phyloP scores from a whole-genome alignment of 208 protist species.

The Leishmania amazonensis region DNA sequence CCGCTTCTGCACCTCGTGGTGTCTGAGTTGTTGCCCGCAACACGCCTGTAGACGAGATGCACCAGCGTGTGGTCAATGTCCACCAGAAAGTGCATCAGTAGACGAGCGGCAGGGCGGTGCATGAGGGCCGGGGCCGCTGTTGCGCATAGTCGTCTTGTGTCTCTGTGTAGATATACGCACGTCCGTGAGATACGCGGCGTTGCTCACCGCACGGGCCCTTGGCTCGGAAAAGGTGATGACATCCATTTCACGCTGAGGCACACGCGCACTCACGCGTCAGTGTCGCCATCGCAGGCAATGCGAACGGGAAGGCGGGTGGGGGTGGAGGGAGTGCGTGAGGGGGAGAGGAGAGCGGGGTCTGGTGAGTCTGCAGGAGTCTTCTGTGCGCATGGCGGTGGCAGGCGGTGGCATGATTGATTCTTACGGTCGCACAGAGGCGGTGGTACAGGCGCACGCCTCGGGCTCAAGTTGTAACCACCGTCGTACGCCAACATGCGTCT shows the following conservation, averaged over 20 bases:
- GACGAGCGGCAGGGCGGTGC: not conserved
- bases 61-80: slow-evolving; percentile 69
- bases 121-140: not conserved
- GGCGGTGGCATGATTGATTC: not conserved
- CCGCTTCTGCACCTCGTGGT: not conserved
- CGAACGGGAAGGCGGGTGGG: not conserved
- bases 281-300: not conserved
- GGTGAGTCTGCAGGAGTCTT: not conserved
- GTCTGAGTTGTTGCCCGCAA: not conserved
- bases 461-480: not conserved
- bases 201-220: not conserved
- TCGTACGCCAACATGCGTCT: not conserved
- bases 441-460: not conserved
- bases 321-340: not conserved
- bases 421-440: no score
- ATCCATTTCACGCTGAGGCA: not conserved
- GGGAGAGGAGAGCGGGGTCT: not conserved
- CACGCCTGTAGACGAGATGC: not conserved
- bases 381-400: not conserved
- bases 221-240: not conserved
- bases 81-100: slow-evolving; percentile 46
- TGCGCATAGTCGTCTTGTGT: not conserved
- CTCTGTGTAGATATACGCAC: not conserved
- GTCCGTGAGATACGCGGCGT: not conserved
- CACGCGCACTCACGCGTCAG: not conserved